Percentiles rank a stretch among this genome's conserved stretches.
Evolutionary conservation across 805 yeast genomes (phyloP).

Genomic region (Starmerella vitae): DNA sequence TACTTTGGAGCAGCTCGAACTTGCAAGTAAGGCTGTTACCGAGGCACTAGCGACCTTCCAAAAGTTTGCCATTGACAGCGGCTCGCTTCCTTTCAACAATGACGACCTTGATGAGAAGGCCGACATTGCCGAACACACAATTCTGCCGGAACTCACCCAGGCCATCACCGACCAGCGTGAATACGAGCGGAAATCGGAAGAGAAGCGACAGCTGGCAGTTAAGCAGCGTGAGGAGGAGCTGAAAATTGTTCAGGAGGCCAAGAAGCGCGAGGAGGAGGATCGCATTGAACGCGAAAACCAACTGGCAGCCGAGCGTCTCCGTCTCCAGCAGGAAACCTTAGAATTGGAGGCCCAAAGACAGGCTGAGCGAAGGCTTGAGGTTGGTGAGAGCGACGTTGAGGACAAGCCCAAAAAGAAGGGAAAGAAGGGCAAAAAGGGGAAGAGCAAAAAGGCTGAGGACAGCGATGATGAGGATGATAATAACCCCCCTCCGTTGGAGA

Average conservation of each 20-base stretch:
- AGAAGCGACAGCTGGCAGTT: conserved; percentile 61
- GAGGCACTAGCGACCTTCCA: conserved; percentile 14
- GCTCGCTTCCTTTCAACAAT: conserved; percentile 62
- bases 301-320: conserved; percentile 25
- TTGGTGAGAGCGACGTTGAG: conserved; percentile 10
- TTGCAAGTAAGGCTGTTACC: conserved; percentile 42
- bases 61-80: conserved; percentile 36
- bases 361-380: conserved; percentile 24
- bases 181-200: conserved; percentile 43
- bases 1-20: conserved; percentile 45
- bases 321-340: conserved; percentile 25
- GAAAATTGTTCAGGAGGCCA: conserved; percentile 31
- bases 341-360: conserved; percentile 28
- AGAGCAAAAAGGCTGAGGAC: conserved; percentile 11
- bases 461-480: conserved; percentile 21
- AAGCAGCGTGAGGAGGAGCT: conserved; percentile 48
- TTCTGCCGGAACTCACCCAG: conserved; percentile 56
- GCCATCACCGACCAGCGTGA: conserved; percentile 52
- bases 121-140: conserved; percentile 65
- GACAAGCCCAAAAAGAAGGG: background rate
- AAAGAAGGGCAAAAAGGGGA: background rate
- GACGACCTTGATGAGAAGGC: conserved; percentile 76
- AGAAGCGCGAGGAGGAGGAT: conserved; percentile 15
- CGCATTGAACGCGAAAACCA: conserved; percentile 24
- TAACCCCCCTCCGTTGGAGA: conserved; percentile 16